phyloP scores from a whole-genome alignment of 1,284 basidiomycete genomes.

The Cryptococcus maquisensis region DNA sequence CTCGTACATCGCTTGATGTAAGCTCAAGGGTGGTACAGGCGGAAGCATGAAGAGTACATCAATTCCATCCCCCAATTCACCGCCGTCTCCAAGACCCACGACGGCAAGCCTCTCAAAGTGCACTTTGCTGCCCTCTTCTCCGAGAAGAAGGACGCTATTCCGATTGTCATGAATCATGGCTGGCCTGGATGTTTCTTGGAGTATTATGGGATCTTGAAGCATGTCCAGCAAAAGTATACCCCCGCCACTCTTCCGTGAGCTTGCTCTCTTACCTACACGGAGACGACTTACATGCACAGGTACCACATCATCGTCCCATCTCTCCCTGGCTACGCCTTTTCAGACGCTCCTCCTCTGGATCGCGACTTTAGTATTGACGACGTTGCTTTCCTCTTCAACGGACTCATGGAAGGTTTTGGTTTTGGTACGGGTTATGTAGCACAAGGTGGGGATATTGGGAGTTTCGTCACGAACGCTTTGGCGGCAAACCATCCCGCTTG shows the following conservation, averaged over 20 bases:
- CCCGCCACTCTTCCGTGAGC: conserved; percentile 26
- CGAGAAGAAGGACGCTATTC: conserved; percentile 30
- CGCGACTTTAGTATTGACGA: conserved; percentile 32
- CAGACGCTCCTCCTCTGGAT: conserved; percentile 36
- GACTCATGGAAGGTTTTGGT: conserved; percentile 45
- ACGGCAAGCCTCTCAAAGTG: conserved; percentile 24
- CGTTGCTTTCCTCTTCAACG: conserved; percentile 34
- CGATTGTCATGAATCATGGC: conserved; percentile 43
- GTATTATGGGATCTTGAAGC: conserved; percentile 34
- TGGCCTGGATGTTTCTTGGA: conserved; percentile 45
- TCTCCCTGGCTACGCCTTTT: conserved; percentile 41
- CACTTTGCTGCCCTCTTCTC: conserved; percentile 42
- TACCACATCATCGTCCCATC: conserved; percentile 38
- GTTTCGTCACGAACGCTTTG: conserved; percentile 25
- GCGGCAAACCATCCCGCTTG: conserved; percentile 23
- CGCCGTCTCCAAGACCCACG: conserved; percentile 25
- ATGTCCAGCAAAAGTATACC: conserved; percentile 22
- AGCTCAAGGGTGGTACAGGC: conserved; percentile 18
- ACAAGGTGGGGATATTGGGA: conserved; percentile 47
- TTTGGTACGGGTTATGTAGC: conserved; percentile 38
- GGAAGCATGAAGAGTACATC: conserved; percentile 25
- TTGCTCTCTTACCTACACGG: conserved; percentile 16
- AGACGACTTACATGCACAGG: not conserved
- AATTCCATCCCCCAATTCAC: conserved; percentile 27
- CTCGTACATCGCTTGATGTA: too few species aligned